These are phyloP conservation scores for Tremella mesenterica DNA, from an alignment of 768 basidiomycete genomes.

Conservation along the genomic window DNA sequence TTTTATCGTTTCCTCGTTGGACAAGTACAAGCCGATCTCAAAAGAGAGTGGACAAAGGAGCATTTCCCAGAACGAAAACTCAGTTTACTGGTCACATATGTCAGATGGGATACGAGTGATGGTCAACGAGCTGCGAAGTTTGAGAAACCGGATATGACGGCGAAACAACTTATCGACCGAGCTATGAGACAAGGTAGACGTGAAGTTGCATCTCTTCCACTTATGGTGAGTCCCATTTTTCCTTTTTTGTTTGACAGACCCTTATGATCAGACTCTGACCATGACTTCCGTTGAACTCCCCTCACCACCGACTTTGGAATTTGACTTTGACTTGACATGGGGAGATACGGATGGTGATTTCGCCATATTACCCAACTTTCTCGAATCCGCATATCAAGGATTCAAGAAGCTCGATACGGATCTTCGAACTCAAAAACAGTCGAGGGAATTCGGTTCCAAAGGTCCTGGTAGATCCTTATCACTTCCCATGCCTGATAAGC, in stretches of 20 bases:
- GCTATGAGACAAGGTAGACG: conserved; percentile 16
- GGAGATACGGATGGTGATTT: conserved; percentile 31
- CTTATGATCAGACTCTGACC: conserved; percentile 20
- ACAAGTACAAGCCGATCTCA: conserved; percentile 24
- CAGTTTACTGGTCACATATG: conserved; percentile 12
- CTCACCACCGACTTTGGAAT: conserved; percentile 19
- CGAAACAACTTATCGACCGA: conserved; percentile 22
- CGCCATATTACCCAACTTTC: conserved; percentile 27
- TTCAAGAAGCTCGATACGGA: conserved; percentile 18
- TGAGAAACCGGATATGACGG: conserved; percentile 12
- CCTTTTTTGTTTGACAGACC: background rate
- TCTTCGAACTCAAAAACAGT: background rate
- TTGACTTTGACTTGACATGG: conserved; percentile 34
- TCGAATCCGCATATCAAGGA: conserved; percentile 19
- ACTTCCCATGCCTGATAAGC: background rate
- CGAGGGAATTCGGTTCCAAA: background rate
- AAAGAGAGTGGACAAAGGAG: conserved; percentile 11
- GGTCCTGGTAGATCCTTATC: background rate
- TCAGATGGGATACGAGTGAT: conserved; percentile 23
- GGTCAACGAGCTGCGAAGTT: conserved; percentile 11
- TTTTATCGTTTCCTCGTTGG: conserved; percentile 38
- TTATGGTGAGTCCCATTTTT: conserved; percentile 20
- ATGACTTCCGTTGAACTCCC: conserved; percentile 33
- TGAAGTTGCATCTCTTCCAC: conserved; percentile 25
- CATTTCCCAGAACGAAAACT: conserved; percentile 21